Conservation (phyloP, 2,329 filamentous ascomycete species). For the Aureobasidium sp. region DNA sequence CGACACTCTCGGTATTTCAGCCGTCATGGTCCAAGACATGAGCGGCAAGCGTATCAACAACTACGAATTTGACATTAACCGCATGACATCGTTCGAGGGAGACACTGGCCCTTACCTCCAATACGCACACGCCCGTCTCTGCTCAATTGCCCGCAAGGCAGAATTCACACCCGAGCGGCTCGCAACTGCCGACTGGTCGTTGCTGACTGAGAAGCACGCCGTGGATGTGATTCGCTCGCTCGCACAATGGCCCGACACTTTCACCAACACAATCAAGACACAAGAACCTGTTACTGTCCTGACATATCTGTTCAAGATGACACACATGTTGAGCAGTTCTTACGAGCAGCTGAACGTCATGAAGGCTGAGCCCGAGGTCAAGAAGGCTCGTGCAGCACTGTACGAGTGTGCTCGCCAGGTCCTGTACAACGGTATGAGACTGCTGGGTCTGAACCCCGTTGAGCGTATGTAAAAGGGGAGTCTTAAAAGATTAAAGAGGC, state of each 20-base stretch:
- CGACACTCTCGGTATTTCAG: constrained; percentile 84
- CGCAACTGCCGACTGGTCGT: constrained; percentile 55
- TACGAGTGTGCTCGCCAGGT: constrained; percentile 71
- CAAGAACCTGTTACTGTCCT: constrained; percentile 65
- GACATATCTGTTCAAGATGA: constrained; percentile 79
- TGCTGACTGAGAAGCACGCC: constrained; percentile 66
- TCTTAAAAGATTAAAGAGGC: neutral
- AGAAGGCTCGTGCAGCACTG: constrained; percentile 66
- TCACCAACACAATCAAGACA: constrained; percentile 77
- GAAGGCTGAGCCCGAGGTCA: constrained; percentile 66
- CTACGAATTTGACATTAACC: constrained; percentile 70
- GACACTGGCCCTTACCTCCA: constrained; percentile 82
- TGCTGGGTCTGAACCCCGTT: constrained; percentile 72
- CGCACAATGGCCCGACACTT: constrained; percentile 78
- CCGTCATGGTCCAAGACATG: constrained; percentile 98
- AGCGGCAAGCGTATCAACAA: constrained; percentile 74
- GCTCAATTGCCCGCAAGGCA: constrained; percentile 53
- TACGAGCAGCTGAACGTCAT: constrained; percentile 73
- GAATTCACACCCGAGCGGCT: constrained; percentile 47
- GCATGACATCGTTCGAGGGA: constrained; percentile 77
- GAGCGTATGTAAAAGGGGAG: constrained; percentile 45
- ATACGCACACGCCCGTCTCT: constrained; percentile 70
- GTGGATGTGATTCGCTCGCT: constrained; percentile 66
- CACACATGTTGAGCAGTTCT: constrained; percentile 68
- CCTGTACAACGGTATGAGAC: constrained; percentile 72